Evolutionary conservation across 495 filamentous ascomycete species (phyloP).

Genomic region (Penicillium arizonense): DNA sequence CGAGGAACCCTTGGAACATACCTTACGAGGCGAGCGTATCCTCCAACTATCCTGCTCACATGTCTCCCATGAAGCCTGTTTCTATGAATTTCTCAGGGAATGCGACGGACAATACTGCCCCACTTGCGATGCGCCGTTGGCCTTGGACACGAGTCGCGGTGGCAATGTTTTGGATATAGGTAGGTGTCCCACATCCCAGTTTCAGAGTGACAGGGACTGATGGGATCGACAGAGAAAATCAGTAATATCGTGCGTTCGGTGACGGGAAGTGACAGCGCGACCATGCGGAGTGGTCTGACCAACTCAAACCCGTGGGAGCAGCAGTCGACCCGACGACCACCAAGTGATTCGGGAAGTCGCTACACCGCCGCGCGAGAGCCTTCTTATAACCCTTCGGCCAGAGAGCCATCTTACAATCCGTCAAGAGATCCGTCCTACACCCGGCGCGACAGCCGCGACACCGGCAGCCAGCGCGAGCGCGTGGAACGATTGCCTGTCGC

Average conservation of each 20-base stretch:
- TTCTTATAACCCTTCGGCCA: conserved; percentile 1
- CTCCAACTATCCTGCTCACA: conserved; percentile 95
- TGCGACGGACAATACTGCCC: conserved; percentile 95
- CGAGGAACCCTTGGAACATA: conserved; percentile 96
- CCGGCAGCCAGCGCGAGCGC: conserved; percentile 46
- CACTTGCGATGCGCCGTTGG: conserved; percentile 88
- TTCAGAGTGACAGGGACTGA: conserved; percentile 6
- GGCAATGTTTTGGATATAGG: conserved; percentile 94
- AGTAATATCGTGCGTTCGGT: conserved; percentile 90
- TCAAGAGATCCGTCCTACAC: conserved; percentile 28
- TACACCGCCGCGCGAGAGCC: conserved; percentile 20
- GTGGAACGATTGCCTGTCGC: conserved; percentile 59
- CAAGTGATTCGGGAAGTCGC: conserved; percentile 46
- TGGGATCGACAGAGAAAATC: conserved; percentile 71
- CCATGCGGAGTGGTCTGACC: conserved; percentile 48
- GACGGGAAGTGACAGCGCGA: conserved; percentile 61
- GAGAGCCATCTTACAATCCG: neutral
- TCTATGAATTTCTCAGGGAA: conserved; percentile 97
- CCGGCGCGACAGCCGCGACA: conserved; percentile 58
- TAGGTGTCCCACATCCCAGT: conserved; percentile 41
- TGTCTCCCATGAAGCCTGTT: conserved; percentile 97
- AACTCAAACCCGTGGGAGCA: conserved; percentile 61
- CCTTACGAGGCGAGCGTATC: conserved; percentile 88
- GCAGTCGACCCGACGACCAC: conserved; percentile 46
- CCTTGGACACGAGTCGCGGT: conserved; percentile 90